Evolutionary conservation across 2,329 filamentous ascomycete genomes (phyloP).

Genomic region (Metarhizium brunneum): DNA sequence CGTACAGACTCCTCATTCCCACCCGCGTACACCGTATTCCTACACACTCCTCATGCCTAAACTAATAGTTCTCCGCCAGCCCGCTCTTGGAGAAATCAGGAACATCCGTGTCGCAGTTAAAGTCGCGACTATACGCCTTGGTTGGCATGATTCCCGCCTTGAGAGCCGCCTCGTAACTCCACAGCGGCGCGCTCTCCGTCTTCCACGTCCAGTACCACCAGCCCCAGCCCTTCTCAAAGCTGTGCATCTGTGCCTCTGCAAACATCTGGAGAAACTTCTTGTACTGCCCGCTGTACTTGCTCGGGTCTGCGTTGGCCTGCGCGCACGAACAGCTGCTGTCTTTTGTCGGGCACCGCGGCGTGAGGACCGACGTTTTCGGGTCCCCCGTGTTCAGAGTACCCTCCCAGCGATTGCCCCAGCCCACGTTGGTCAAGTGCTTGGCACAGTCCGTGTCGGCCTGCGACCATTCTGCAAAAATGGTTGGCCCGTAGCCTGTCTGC

Average conservation of each 20-base stretch:
- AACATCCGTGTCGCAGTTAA: slow-evolving; percentile 53
- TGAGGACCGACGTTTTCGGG: slow-evolving; percentile 49
- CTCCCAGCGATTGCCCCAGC: slow-evolving; percentile 82
- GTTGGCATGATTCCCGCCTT: slow-evolving; percentile 69
- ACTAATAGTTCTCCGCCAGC: slow-evolving; percentile 41
- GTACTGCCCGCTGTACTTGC: slow-evolving; percentile 61
- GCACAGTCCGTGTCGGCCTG: slow-evolving; percentile 97
- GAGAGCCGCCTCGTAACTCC: slow-evolving; percentile 82
- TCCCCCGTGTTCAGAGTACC: slow-evolving; percentile 71
- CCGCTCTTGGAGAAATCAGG: slow-evolving; percentile 38
- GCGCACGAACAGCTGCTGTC: slow-evolving; percentile 62
- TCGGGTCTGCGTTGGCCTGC: slow-evolving; percentile 64
- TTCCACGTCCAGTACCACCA: slow-evolving; percentile 99
- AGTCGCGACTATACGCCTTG: slow-evolving; percentile 62
- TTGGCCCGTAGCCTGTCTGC: slow-evolving; percentile 78
- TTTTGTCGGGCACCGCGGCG: slow-evolving; percentile 64
- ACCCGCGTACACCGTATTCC: not conserved
- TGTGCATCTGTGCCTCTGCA: slow-evolving; percentile 91
- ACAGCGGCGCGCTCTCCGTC: slow-evolving; percentile 77
- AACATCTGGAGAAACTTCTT: slow-evolving; percentile 83
- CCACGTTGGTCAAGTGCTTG: slow-evolving; percentile 77
- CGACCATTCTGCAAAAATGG: slow-evolving; percentile 92
- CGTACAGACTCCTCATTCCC: too few species aligned
- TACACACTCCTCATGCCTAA: too few species aligned
- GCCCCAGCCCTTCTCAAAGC: slow-evolving; percentile 86